phyloP scores from a whole-genome alignment of 106 monocot species.

The Agapanthus africanus region DNA sequence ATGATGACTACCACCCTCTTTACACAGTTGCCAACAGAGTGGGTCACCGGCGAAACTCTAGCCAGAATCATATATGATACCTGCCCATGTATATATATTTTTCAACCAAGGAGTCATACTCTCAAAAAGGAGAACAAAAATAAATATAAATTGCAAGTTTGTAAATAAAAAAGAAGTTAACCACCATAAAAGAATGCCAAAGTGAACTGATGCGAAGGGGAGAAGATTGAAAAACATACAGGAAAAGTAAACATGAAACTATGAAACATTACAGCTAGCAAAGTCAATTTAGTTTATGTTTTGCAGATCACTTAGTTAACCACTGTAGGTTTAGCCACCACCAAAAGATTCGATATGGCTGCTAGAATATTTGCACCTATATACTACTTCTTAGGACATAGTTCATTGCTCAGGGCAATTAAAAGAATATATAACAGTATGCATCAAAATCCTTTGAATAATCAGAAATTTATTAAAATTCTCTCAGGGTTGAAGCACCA shows the following conservation, averaged over 20 bases:
- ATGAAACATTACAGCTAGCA: neutral
- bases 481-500: no score
- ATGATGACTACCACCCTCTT: constrained; percentile 95
- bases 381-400: no score
- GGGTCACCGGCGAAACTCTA: constrained; percentile 75
- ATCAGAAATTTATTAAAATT: no score
- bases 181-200: neutral
- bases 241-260: neutral
- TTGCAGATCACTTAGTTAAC: no score
- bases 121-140: neutral
- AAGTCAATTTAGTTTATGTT: no score
- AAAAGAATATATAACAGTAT: no score
- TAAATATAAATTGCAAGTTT: neutral
- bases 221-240: neutral
- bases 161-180: neutral
- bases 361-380: no score
- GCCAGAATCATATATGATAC: constrained; percentile 85
- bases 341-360: no score
- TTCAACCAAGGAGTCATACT: no score
- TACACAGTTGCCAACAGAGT: constrained; percentile 95
- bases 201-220: neutral
- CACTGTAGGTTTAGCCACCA: no score
- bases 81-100: constrained; percentile 16
- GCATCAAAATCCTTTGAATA: no score
- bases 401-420: no score